Base-by-base conservation (phyloP, 1,139 yeast genomes). In the Nakaseomyces nivariensis region DNA sequence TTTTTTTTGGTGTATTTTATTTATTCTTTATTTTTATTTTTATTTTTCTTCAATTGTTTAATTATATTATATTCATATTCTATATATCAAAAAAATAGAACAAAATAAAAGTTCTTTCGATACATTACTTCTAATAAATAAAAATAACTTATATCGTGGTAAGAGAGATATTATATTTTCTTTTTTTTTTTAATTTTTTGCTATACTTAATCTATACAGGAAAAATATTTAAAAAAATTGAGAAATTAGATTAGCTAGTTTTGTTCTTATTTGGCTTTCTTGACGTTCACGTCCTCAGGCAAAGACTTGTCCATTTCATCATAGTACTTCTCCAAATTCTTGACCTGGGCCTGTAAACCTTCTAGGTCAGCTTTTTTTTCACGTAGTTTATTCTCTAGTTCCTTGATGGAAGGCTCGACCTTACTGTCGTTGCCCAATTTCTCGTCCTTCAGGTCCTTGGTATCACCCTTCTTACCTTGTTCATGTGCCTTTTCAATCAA, bases 321-420 rank as follows among this genome's bases (percentile, higher is more conserved):
- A 59, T 78, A 81, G 24, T 77, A 75, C 24, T 61, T 67, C 62
- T 78, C 83, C 54, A 79, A 66, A 3, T 80, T 78, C 33, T 67
- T 64, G 51, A 81, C 68, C 62, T 82, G 88, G 53, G 71, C 74
- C 59, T 73, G 74, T 59, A 82, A 66, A 1, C 76, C 71, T 11
- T 66, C 70, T 46, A 80, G 69, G 56, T 81, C 82, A 36, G 68
- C 58, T 7, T 77, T 75, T 56, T 75, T 78, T 37, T 54, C 52
- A 27, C 56, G 59, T 45, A 72, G 51, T 52, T 66, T 61, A 48
- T 69, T 68, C 56, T 74, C 68, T 60, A 78, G 67, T 53, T 46
- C 44, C 34, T 58, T 33, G 48, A 52, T 31, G 56, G 52, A 37
- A 33, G 67, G 66, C 42, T 44, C 49, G 49, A 48, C 48, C 27